Conservation (phyloP, 768 basidiomycete genomes). For the Boletus eberwhitei region DNA sequence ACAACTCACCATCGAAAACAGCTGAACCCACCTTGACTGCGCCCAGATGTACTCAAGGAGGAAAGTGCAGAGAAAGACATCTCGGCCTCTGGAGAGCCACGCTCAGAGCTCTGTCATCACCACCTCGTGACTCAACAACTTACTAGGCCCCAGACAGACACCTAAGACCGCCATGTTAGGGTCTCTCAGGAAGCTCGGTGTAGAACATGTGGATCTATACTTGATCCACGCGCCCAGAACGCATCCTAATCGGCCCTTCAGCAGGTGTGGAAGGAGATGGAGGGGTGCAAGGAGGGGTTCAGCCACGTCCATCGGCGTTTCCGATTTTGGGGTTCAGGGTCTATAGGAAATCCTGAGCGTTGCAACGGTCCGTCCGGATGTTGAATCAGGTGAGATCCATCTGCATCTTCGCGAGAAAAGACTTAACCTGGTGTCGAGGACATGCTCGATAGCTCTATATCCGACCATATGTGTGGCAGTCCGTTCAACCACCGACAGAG, state of each 20-base stretch:
- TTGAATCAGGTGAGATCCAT: background rate
- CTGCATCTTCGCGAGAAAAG: background rate
- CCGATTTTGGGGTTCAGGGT: too few species aligned
- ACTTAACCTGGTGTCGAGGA: background rate
- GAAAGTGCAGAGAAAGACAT: conserved; percentile 1
- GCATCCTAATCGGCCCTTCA: background rate
- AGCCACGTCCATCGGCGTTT: conserved; percentile 2
- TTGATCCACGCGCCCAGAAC: background rate
- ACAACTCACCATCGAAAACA: background rate
- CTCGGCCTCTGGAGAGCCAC: background rate
- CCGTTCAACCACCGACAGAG: background rate
- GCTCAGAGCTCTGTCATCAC: background rate
- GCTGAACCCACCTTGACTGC: background rate
- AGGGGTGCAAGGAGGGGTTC: conserved; percentile 1
- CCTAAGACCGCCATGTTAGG: background rate
- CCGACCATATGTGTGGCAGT: conserved; percentile 5
- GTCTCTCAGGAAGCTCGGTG: background rate
- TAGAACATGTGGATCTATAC: background rate
- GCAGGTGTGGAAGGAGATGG: background rate
- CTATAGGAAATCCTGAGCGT: conserved; percentile 1
- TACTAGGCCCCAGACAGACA: background rate
- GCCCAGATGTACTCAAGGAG: conserved; percentile 7
- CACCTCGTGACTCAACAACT: background rate
- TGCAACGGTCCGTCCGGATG: background rate
- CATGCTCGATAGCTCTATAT: background rate